Evolutionary conservation across 1,139 yeast genomes (phyloP), one percentile per base, ranked within the genome.

Genomic region (Yamadazyma dendronema): DNA sequence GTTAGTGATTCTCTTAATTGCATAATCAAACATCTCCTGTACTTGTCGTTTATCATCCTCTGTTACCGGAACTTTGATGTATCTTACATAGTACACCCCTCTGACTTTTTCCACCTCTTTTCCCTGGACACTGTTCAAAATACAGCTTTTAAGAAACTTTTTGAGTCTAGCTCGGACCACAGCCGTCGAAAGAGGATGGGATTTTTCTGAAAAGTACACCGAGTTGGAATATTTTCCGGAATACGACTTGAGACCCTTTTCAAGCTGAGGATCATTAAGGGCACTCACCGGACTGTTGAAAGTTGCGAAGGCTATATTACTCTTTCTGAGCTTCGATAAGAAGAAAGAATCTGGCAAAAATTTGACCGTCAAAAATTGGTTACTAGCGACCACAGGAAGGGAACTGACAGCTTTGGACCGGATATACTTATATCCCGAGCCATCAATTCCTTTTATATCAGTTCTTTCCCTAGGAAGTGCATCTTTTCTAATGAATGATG

Each of bases 21-120:
- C 64, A 6, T 38, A 36, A 12, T 44, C 42, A 3, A 78, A 53
- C 21, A 58, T 52, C 1, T 42, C 28, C n/a, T 58, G 47, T 14
- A 76, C 57, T 17, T 49, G 46, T 2, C 47, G 39, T 33, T 56
- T 39, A 14, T 73, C 76, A 1, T 47, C 43, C 1, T 51, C 49
- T 5, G 44, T 42, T 0, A 59, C 57, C 0, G 85, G 83, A 3
- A 68, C 64, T 11, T 60, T 47, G 7, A 44, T 40, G 14, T 70
- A 52, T 9, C 56, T 49, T 39, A 74, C 66, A 28, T 64, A 55
- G 47, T 74, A 83, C 5, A 76, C 50, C 1, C 76, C 76, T n/a
- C 62, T 48, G 3, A 65, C 60, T 15, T 38, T 15, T 14, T 31
- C 14, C 4, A 36, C 49, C 2, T 38, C 41, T 12, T 36, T 28